These are phyloP conservation scores for Ustilago cynodontis DNA, from an alignment of 1,284 basidiomycete genomes.

Conservation along the genomic window DNA sequence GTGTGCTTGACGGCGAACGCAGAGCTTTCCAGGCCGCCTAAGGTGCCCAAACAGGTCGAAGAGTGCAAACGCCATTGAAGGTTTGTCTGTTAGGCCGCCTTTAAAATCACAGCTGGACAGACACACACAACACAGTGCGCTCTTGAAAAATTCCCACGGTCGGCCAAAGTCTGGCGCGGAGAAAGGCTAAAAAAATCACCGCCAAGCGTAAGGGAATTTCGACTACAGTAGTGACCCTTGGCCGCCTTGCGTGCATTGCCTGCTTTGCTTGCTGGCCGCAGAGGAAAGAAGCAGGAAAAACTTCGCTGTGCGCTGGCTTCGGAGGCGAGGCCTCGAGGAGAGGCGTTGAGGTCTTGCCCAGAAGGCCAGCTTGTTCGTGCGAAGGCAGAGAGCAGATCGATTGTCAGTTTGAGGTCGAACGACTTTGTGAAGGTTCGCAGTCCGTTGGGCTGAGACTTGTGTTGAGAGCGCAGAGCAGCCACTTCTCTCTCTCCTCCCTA, in stretches of 20 bases:
- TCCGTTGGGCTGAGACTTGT: constrained; percentile 17
- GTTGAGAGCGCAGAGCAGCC: constrained; percentile 1
- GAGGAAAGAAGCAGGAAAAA: too few relatives aligned
- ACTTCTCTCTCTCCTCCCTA: constrained; percentile 32
- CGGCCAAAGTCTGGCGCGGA: background rate
- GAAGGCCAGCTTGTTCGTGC: background rate
- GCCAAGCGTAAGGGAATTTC: background rate
- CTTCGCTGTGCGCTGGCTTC: background rate
- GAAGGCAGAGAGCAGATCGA: background rate
- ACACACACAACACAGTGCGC: too few relatives aligned
- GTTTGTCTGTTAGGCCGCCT: background rate
- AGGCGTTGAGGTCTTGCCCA: background rate
- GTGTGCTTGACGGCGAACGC: background rate
- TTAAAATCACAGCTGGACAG: too few relatives aligned
- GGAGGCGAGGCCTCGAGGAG: too few relatives aligned
- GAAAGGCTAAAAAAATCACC: background rate
- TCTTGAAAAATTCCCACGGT: constrained; percentile 49
- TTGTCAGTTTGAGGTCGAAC: background rate
- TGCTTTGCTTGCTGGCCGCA: too few relatives aligned
- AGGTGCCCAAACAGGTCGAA: background rate
- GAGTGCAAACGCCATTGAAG: background rate
- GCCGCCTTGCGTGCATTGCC: too few relatives aligned
- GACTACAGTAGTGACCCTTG: too few relatives aligned
- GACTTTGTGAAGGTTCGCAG: constrained; percentile 7
- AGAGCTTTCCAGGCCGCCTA: too few relatives aligned